phyloP scores from a whole-genome alignment of 495 filamentous ascomycete genomes.

The Podospora didyma region DNA sequence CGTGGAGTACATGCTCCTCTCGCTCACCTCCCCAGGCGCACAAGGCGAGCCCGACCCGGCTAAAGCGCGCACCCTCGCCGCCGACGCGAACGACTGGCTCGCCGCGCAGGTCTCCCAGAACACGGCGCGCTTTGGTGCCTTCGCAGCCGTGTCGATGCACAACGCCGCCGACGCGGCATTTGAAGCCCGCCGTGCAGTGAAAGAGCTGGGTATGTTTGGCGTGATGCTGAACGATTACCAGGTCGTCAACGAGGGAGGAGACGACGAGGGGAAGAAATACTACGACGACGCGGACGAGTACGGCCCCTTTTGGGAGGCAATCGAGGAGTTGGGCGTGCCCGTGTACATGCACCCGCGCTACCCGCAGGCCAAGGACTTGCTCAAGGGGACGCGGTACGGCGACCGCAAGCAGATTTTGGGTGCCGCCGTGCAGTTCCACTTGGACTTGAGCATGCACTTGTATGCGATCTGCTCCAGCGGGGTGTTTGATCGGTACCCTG shows the following conservation, averaged over 20 bases:
- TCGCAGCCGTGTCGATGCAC: constrained; percentile 43
- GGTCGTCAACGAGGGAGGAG: constrained; percentile 19
- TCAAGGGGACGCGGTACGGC: constrained; percentile 17
- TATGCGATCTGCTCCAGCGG: constrained; percentile 34
- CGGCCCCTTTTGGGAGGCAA: constrained; percentile 54
- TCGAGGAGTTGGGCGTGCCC: constrained; percentile 56
- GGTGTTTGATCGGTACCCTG: constrained; percentile 51
- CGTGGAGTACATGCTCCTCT: constrained; percentile 58
- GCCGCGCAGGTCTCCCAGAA: constrained; percentile 46
- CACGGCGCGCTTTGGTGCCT: constrained; percentile 53
- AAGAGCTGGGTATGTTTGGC: constrained; percentile 53
- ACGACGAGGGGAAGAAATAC: constrained; percentile 47
- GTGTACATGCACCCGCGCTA: constrained; percentile 59
- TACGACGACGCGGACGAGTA: constrained; percentile 57
- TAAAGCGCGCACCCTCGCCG: constrained; percentile 31
- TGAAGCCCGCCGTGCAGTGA: constrained; percentile 54
- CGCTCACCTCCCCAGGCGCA: constrained; percentile 51
- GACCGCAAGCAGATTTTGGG: constrained; percentile 28
- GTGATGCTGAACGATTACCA: constrained; percentile 58
- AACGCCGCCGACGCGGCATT: constrained; percentile 46
- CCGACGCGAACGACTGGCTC: constrained; percentile 57
- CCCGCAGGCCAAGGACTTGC: constrained; percentile 29
- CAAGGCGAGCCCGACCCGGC: constrained; percentile 48
- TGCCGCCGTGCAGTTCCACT: constrained; percentile 33
- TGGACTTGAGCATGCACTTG: constrained; percentile 36